A percentile compares a stretch with the other conserved stretches of the same genome.
phyloP scores from a whole-genome alignment of 371 early-diverging fungal genomes.

The Rhizopus stolonifer region DNA sequence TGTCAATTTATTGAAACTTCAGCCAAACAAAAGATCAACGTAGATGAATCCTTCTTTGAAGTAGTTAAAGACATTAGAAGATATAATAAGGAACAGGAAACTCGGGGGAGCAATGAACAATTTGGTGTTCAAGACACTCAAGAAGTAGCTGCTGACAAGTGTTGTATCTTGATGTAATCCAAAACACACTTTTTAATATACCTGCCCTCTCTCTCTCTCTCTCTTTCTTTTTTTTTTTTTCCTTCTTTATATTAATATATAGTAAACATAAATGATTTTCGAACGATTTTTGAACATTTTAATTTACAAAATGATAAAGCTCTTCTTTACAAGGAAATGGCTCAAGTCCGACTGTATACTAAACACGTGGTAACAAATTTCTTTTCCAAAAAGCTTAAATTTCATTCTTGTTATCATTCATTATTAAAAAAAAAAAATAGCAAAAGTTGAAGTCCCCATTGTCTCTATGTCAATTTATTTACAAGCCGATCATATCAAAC shows the following conservation, averaged over 20 bases:
- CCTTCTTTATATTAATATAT: constrained; percentile 4
- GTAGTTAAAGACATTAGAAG: constrained; percentile 75
- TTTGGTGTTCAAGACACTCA: constrained; percentile 24
- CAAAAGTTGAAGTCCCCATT: too few relatives aligned
- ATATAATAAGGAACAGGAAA: constrained; percentile 37
- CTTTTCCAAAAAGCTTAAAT: too few relatives aligned
- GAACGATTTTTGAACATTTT: too few relatives aligned
- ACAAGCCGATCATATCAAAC: too few relatives aligned
- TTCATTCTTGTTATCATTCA: too few relatives aligned
- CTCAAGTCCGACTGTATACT: too few relatives aligned
- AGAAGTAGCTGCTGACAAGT: constrained; percentile 33
- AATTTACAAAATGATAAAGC: too few relatives aligned
- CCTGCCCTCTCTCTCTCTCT: not conserved
- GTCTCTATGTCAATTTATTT: too few relatives aligned
- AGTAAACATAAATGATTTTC: too few relatives aligned
- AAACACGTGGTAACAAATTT: too few relatives aligned
- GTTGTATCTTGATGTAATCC: constrained; percentile 36
- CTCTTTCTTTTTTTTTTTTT: not conserved
- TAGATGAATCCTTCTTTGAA: constrained; percentile 87
- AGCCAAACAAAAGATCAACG: constrained; percentile 86
- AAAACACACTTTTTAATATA: not conserved
- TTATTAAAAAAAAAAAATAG: too few relatives aligned
- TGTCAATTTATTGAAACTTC: constrained; percentile 78
- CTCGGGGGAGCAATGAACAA: constrained; percentile 1
- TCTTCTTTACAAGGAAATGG: too few relatives aligned